Base-by-base conservation (phyloP, 257 asterid species). In the Ballota nigra region DNA sequence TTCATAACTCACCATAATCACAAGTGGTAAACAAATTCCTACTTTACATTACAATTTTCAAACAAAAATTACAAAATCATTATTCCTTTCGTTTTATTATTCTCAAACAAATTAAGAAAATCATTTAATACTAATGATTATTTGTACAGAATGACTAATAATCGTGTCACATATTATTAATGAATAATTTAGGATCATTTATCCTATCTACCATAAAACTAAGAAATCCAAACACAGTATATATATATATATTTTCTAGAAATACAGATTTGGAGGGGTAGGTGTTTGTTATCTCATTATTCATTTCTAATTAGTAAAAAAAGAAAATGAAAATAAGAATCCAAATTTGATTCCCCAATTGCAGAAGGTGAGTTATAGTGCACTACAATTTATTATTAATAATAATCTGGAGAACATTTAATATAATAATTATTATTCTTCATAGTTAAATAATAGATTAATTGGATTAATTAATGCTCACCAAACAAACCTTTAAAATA, bases 401-500 rank as follows among this genome's bases (percentile, higher is more conserved):
- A 26, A 47, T 68, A n/a, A 33, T 53, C 18, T 52, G 0, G 41
- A 40, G 19, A 62, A 19, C 12, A 18, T 45, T 71, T 31, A 28
- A 12, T 51, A 51, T 18, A 65, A 2, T 64, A 38, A 55, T 69
- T 23, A 62, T 75, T 69, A 20, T 49, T 62, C 19, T 63, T 24
- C 51, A 20, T 20, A 5, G 9, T 4, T 23, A 10, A 12, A 29
- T 8, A 3, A 0, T 1, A 51, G 19, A 28, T 2, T 11, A 4
- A 29, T 7, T 18, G 29, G 15, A 3, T 45, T 12, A 49, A 67
- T 45, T 45, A 45, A 70, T 70, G 68, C 63, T 55, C 56, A 75
- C 73, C 70, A 84, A 79, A 74, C 76, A 73, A 66, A 26, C 3
- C 66, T 15, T 59, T 58, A 16, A n/a, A 57, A 62, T 51, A 51